Base-by-base conservation (phyloP, 805 yeast species). In the Pichia gijzeniarum region DNA sequence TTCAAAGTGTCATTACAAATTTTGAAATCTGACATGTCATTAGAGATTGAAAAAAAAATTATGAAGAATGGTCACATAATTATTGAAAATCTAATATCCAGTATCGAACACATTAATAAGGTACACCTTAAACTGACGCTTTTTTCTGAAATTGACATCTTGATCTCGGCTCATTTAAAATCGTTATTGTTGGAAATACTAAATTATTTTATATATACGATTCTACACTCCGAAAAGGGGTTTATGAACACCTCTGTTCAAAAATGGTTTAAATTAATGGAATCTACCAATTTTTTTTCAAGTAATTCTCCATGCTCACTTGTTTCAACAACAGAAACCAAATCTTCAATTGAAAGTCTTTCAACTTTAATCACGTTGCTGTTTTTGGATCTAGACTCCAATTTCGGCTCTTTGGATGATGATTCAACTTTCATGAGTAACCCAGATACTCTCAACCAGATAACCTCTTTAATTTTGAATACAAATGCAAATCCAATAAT, bases 201-300 rank as follows among this genome's bases (percentile, higher is more conserved):
- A 17, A 56, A 60, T 19, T 60, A 44, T 40, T 55, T 54, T 48
- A 21, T 66, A 44, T 48, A 55, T 45, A 43, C 60, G 45, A 40
- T 61, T 45, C 18, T 68, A 48, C 52, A 52, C 12, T 51, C 64
- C 0, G 52, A 48, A 5, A 34, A 48, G 1, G 57, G 58, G 1
- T 56, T 61, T 33, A 39, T 55, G 5, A 57, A 55, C 2, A 40
- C 54, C 1, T 66, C 71, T 2, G 70, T 74, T 3, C 40, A 58
- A 2, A 54, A 63, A 9, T 85, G 93, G 93, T 81, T 82, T 53
- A 53, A 63, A 5, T 59, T 79, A 10, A 68, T 79, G 74, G 58
- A 67, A 10, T 50, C 59, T 2, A 52, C 61, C 2, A 43, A 42
- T 6, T 62, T 53, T 40, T 44, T 60, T 14, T 50, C 53, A 5